Base-by-base conservation (phyloP, 768 basidiomycete genomes). In the Gloeopeniophorella convolvens region DNA sequence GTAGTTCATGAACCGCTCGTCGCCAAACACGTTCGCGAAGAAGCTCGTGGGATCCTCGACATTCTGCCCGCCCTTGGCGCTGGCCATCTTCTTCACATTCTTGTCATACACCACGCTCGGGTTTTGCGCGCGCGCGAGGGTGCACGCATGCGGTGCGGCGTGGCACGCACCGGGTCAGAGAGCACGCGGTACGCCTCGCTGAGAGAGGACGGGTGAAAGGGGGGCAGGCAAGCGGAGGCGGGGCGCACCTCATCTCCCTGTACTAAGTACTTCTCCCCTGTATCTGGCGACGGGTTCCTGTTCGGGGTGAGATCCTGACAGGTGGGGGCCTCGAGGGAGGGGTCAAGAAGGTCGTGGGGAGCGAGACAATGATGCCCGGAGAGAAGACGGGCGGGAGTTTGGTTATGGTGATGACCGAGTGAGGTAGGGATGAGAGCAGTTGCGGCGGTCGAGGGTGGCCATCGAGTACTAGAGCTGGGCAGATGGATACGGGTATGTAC, bases 101-200 rank as follows among this genome's bases (percentile, higher is more conserved):
- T 91, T 92, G 68, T 99, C 93, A 62, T 99, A 99, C 18, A 92
- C 86, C 0, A 80, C 79, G 37, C 95, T 80, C 37, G 86, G 66
- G 70, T 98, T 89, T 77, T 88, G 63, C 36, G 46, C 36, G 39
- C 42, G 24, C n/a, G 10, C 1, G 18, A 26, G 21, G n/a, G n/a
- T n/a, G n/a, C n/a, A n/a, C n/a, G n/a, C n/a, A n/a, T n/a, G n/a
- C n/a, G 16, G 10, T 20, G 16, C 0, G n/a, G n/a, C n/a, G 20
- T n/a, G 7, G 45, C 31, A 52, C 39, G 52, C 32, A 89, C 89
- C 57, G 87, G 68, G 68, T 92, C 87, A 42, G 88, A 86, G 24
- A 92, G 72, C 51, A 96, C 85, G 68, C 94, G 91, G 66, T 97
- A 98, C 45, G 95, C 95, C 79, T 95, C 93, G 65, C 90, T 90